These are phyloP conservation scores for Harringtonia aguacate DNA, from an alignment of 2,329 filamentous ascomycete species.

Conservation along the genomic window DNA sequence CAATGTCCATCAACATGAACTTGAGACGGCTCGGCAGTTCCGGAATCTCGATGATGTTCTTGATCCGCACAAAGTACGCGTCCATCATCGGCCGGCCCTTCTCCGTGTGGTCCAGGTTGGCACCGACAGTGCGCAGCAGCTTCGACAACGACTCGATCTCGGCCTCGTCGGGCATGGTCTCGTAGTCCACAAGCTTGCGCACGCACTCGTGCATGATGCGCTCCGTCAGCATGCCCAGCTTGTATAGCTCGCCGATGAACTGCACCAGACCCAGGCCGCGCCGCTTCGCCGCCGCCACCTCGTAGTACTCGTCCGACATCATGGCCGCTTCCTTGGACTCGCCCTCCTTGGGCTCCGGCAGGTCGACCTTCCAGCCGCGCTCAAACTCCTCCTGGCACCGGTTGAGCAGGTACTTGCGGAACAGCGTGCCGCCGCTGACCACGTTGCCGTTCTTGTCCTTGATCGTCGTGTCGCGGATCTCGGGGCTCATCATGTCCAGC, in stretches of 20 bases:
- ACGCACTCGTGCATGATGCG: slow-evolving; percentile 99
- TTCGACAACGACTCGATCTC: slow-evolving; percentile 94
- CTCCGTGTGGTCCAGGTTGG: slow-evolving; percentile 70
- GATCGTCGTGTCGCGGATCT: slow-evolving; percentile 93
- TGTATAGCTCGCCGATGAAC: slow-evolving; percentile 99
- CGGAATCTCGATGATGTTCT: slow-evolving; percentile 67
- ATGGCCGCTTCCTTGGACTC: slow-evolving; percentile 71
- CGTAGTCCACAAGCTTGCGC: slow-evolving; percentile 90
- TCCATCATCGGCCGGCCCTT: slow-evolving; percentile 83
- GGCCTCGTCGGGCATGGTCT: slow-evolving; percentile 84
- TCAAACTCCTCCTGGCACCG: slow-evolving; percentile 98
- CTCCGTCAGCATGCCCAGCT: slow-evolving; percentile 95
- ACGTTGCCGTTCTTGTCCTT: slow-evolving; percentile 81
- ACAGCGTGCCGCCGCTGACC: slow-evolving; percentile 84
- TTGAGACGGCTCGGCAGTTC: slow-evolving; percentile 77
- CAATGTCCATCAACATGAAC: slow-evolving; percentile 94
- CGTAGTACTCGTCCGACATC: slow-evolving; percentile 94
- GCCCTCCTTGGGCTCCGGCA: slow-evolving; percentile 66
- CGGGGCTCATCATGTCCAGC: slow-evolving; percentile 87
- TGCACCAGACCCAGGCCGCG: slow-evolving; percentile 95
- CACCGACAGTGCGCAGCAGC: slow-evolving; percentile 83
- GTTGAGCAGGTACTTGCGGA: slow-evolving; percentile 98
- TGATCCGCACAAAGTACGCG: slow-evolving; percentile 85
- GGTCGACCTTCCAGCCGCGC: slow-evolving; percentile 87
- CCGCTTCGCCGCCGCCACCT: slow-evolving; percentile 86